Percentiles rank a stretch among this genome's conserved stretches.
These are phyloP conservation scores for Sechiopsis laciniata DNA, from an alignment of 306 rosid genomes.

Conservation along the genomic window DNA sequence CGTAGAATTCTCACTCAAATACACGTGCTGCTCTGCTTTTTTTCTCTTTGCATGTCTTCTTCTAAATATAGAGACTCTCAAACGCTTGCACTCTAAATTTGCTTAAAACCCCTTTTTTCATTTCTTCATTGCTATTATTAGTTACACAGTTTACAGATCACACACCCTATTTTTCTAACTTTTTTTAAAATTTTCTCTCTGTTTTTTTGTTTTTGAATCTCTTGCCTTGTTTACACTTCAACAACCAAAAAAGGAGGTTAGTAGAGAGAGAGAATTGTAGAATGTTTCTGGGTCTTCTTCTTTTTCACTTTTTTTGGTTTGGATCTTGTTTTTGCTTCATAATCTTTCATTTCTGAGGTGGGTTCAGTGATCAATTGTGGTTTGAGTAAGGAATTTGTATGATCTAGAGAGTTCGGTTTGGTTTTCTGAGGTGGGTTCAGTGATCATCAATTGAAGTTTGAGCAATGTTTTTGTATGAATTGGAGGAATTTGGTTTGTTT, in stretches of 20 bases:
- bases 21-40: constrained; percentile 68
- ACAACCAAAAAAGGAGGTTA: constrained; percentile 9
- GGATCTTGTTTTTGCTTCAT: constrained; percentile 46
- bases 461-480: too few relatives aligned
- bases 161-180: constrained; percentile 16
- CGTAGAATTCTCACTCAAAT: constrained; percentile 65
- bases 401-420: constrained; percentile 31
- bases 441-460: too few relatives aligned
- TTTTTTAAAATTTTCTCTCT: background rate
- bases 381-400: constrained; percentile 5
- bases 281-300: constrained; percentile 28
- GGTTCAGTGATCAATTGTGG: constrained; percentile 28
- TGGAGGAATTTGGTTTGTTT: background rate
- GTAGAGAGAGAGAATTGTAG: constrained; percentile 27
- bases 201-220: background rate
- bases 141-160: constrained; percentile 35
- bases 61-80: constrained; percentile 35
- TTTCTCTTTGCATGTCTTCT: constrained; percentile 74
- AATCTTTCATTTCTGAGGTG: constrained; percentile 26
- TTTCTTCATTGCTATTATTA: constrained; percentile 39
- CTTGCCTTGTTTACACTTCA: constrained; percentile 7
- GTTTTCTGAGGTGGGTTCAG: constrained; percentile 42
- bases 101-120: constrained; percentile 6
- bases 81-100: constrained; percentile 27
- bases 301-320: constrained; percentile 27